Evolutionary conservation across 768 basidiomycete species (phyloP), one percentile per base, ranked within the genome.

Genomic region (Podaxis sp.): DNA sequence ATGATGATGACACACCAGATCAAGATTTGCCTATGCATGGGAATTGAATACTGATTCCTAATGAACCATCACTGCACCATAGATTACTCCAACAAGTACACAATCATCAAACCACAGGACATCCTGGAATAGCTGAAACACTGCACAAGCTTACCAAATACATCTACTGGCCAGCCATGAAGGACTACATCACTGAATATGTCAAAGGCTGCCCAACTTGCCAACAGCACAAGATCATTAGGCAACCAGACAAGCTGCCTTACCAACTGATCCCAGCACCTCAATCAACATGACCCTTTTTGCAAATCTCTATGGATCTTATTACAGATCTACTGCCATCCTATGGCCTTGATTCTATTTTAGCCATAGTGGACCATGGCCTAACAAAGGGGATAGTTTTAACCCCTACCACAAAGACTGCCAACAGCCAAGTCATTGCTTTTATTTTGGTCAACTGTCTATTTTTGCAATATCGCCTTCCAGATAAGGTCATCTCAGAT

Each of bases 321-420:
- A 65, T 68, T 16, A 68, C 64, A 0, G 64, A 70, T 44, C 40
- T 71, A 0, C 68, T 66, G 0, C 25, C 38, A 25, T 50, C 40
- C 0, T 18, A 66, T 0, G 64, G 60, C 9, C 63, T 47, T 35
- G 64, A 72, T 53, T 56, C 59, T 9, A 70, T 72, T 21, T 53
- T 71, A 56, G 57, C 62, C 52, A 59, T 71, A 40, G 67, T 73
- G 50, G 67, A 70, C 67, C 67, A 70, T 55, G 61, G 67, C 27
- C 63, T 68, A 65, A 66, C 62, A 21, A 71, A 73, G 66, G 69
- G 70, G 63, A 62, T 66, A 64, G 66, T 70, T 54, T 40, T 68
- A 16, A 59, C 67, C 5, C 63, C 67, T 18, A 59, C 54, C n/a
- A 61, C 27, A 3, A 69, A 69, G 59, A 65, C 38, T 25, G 53